Conservation (phyloP, 768 basidiomycete species). For the Tricholoma sp. region DNA sequence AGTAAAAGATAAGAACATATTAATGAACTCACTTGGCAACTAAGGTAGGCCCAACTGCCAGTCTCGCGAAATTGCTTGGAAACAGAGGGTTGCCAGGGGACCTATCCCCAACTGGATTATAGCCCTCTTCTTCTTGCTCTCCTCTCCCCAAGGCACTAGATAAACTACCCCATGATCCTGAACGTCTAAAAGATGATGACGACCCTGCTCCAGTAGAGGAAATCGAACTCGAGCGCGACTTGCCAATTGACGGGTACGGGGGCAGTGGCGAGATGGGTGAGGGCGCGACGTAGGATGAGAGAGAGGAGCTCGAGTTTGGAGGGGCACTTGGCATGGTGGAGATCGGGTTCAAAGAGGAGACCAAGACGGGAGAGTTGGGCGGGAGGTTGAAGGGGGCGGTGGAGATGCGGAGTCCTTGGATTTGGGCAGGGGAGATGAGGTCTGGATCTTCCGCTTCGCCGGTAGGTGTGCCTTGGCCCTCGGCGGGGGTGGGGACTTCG, state of each 20-base stretch:
- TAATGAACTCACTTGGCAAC: slow-evolving; percentile 33
- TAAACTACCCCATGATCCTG: slow-evolving; percentile 20
- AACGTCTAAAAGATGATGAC: slow-evolving; percentile 23
- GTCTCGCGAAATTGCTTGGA: slow-evolving; percentile 71
- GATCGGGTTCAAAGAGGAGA: neutral
- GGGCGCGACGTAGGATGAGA: slow-evolving; percentile 8
- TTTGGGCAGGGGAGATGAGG: slow-evolving; percentile 33
- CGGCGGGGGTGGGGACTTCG: slow-evolving; percentile 8
- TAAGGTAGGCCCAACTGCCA: slow-evolving; percentile 64
- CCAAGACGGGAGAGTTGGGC: neutral
- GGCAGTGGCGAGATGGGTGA: slow-evolving; percentile 24
- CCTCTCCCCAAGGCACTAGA: slow-evolving; percentile 8
- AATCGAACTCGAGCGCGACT: slow-evolving; percentile 8
- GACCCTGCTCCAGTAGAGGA: slow-evolving; percentile 7
- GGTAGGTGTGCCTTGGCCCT: slow-evolving; percentile 5
- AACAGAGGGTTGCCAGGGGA: slow-evolving; percentile 75
- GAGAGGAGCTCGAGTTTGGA: slow-evolving; percentile 13
- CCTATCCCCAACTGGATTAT: slow-evolving; percentile 57
- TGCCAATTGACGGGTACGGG: slow-evolving; percentile 15
- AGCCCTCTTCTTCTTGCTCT: slow-evolving; percentile 20
- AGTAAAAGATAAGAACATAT: neutral
- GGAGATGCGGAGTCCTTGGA: slow-evolving; percentile 55
- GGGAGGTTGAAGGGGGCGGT: slow-evolving; percentile 33
- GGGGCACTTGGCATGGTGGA: slow-evolving; percentile 19
- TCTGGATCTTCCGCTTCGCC: slow-evolving; percentile 14